phyloP scores from a whole-genome alignment of 2,329 filamentous ascomycete species.

The Talaromyces rugulosus region DNA sequence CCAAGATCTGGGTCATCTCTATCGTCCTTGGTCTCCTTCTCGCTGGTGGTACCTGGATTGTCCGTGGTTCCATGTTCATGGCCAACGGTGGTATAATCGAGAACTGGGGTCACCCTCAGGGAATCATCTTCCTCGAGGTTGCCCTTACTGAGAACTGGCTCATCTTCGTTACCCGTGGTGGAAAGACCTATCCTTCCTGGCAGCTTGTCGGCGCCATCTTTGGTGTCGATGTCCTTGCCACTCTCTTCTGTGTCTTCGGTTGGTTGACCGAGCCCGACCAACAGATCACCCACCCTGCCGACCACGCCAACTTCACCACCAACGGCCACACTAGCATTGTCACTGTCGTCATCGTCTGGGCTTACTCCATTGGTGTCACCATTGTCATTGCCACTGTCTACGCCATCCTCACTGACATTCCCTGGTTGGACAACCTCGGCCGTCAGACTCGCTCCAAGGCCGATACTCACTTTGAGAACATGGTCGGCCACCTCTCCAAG shows the following conservation, averaged over 20 bases:
- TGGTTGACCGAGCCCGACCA: constrained; percentile 60
- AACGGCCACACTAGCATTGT: constrained; percentile 55
- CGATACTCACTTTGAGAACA: constrained; percentile 53
- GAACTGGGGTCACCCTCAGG: constrained; percentile 66
- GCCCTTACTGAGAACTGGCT: constrained; percentile 89
- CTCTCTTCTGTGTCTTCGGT: constrained; percentile 67
- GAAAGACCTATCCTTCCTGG: constrained; percentile 65
- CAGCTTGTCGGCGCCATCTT: constrained; percentile 65
- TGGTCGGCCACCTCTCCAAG: constrained; percentile 49
- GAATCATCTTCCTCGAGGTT: constrained; percentile 78
- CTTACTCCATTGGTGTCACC: constrained; percentile 51
- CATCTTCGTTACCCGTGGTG: constrained; percentile 85
- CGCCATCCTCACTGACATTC: constrained; percentile 45
- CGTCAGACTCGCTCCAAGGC: constrained; percentile 48
- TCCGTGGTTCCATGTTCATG: constrained; percentile 64
- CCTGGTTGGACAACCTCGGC: constrained; percentile 48
- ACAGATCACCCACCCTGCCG: constrained; percentile 23
- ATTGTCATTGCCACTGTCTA: constrained; percentile 52
- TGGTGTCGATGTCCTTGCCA: constrained; percentile 63
- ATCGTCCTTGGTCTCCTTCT: constrained; percentile 56
- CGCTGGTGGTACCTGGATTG: constrained; percentile 64
- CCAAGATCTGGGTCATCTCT: constrained; percentile 68
- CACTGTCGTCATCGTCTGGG: constrained; percentile 51
- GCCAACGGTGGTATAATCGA: constrained; percentile 64
- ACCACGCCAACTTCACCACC: constrained; percentile 33